phyloP scores from a whole-genome alignment of 1,139 yeast genomes.

The Yamadazyma atlantica region DNA sequence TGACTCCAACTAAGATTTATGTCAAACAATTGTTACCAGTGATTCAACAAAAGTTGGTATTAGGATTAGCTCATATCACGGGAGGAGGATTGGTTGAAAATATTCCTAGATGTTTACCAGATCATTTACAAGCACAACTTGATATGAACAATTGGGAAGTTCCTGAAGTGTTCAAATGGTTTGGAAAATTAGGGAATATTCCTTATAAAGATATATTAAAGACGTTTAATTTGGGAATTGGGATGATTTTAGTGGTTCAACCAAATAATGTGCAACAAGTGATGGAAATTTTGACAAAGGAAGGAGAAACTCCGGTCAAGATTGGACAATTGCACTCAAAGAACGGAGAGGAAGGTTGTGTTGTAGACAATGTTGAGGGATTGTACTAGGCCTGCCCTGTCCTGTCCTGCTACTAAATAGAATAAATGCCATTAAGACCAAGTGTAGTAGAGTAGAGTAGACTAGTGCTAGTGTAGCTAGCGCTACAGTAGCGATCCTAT shows the following conservation, averaged over 20 bases:
- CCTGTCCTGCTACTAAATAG: too few species aligned
- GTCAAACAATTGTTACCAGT: conserved; percentile 86
- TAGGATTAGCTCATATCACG: conserved; percentile 95
- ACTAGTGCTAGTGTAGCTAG: background rate
- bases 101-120: conserved; percentile 91
- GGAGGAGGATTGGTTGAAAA: conserved; percentile 98
- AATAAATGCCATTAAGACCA: too few species aligned
- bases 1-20: conserved; percentile 90
- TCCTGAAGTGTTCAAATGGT: conserved; percentile 90
- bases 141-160: conserved; percentile 82
- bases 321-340: conserved; percentile 71
- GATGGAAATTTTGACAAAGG: conserved; percentile 50
- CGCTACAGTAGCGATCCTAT: background rate
- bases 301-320: conserved; percentile 74
- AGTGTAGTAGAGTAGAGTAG: background rate
- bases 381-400: conserved; percentile 57
- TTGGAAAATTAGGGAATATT: conserved; percentile 87
- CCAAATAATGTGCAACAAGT: conserved; percentile 60
- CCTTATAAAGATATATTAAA: conserved; percentile 82
- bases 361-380: conserved; percentile 60
- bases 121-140: conserved; percentile 71
- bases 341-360: conserved; percentile 54
- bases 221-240: conserved; percentile 95
- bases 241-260: conserved; percentile 89
- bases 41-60: conserved; percentile 62